phyloP scores from a whole-genome alignment of 2,329 filamentous ascomycete genomes.

The Sporothrix humicola region DNA sequence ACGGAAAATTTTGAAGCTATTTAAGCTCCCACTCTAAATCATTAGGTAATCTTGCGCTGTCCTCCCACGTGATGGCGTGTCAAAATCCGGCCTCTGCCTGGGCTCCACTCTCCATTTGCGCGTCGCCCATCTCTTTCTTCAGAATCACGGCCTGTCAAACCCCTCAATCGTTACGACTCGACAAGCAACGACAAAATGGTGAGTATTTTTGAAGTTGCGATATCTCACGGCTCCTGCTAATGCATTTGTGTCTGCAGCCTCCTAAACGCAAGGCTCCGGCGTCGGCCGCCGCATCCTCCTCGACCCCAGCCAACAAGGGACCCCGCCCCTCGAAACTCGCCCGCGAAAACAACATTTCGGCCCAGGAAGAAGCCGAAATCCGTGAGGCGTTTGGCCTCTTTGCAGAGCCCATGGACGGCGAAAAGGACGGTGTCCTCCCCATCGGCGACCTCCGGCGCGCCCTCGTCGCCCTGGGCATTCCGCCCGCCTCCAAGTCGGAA shows the following conservation, averaged over 20 bases:
- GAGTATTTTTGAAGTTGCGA: not conserved
- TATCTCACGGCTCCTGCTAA: not conserved
- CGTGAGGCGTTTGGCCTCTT: conserved; percentile 89
- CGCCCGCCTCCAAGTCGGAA: conserved; percentile 67
- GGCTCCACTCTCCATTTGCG: conserved; percentile 20
- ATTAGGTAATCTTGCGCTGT: not conserved
- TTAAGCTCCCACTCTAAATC: not conserved
- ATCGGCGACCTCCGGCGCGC: conserved; percentile 72
- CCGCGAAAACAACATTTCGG: conserved; percentile 85
- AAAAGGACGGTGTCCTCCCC: conserved; percentile 73
- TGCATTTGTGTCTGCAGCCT: conserved; percentile 47
- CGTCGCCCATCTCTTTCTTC: not conserved
- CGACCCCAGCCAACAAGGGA: conserved; percentile 34
- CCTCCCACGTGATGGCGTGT: conserved; percentile 24
- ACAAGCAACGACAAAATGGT: conserved; percentile 9
- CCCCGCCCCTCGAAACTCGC: conserved; percentile 85
- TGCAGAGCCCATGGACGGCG: conserved; percentile 69
- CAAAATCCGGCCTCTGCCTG: not conserved
- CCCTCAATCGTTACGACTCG: not conserved
- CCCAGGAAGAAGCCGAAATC: conserved; percentile 86
- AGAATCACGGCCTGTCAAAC: not conserved
- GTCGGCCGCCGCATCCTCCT: conserved; percentile 39
- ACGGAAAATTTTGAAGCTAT: not conserved
- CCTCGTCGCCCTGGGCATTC: conserved; percentile 80
- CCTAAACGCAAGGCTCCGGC: conserved; percentile 58